Base-by-base conservation (phyloP, 163 green algal species). In the Volvox carteri region DNA sequence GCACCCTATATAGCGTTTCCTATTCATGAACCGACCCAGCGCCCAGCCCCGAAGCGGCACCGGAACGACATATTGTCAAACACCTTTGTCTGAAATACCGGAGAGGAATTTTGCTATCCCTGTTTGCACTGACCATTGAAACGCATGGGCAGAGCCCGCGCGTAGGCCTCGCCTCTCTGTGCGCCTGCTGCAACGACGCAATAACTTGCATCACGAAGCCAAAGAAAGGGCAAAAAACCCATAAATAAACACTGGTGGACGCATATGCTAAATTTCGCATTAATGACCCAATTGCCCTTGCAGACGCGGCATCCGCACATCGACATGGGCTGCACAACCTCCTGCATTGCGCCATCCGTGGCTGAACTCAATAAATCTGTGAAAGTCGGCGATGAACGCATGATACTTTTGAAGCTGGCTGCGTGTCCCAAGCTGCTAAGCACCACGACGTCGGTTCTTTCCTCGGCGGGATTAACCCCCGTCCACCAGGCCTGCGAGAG, bases 361-460 rank as follows among this genome's bases (percentile, higher is more conserved):
- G 42, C 72, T 18, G 72, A 79, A 28, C 72, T 79, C 9, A 79
- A 79, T 41, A 79, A 79, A 23, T 79, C 72, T 28, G 35, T 79
- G 21, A 58, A 60, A 25, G 41, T 19, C 37, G 72, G 72, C 11
- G 42, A 79, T 25, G 42, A 60, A 23, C 16, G 42, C 41, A 25
- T 19, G 1, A 25, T 79, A 41, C 42, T 79, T 18, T n/a, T 25
- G 72, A 18, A 58, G 42, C 72, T 79, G 72, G 19, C 14, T 21
- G 18, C 46, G 18, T 60, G 8, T 1, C 72, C 72, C 21, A 79
- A 33, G 23, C 72, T 79, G 23, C 42, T 79, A 16, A 79, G 72
- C 72, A 77, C 35, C 28, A 16, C 68, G 19, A 77, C 33, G 18
- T 79, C 72, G 42, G 41, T 79, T 4, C 72, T 79, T 25, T 79